Conservation (phyloP, 305 asterid species). For the Fraxinus xanthoxyloides region DNA sequence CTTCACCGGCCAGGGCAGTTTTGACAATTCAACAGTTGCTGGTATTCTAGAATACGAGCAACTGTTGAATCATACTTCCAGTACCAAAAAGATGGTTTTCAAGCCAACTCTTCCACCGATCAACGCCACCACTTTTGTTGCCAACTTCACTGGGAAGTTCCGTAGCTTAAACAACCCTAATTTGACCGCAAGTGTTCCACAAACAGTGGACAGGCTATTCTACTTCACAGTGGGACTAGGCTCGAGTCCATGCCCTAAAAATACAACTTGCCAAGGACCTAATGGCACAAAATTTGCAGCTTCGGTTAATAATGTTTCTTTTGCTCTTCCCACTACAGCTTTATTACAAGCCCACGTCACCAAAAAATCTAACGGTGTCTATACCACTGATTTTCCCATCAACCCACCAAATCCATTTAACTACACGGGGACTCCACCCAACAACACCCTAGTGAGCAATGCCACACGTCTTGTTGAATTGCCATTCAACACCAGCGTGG, state of each 20-base stretch:
- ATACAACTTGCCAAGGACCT: constrained; percentile 62
- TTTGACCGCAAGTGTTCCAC: constrained; percentile 46
- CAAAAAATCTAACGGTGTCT: constrained; percentile 42
- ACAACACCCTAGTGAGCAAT: constrained; percentile 55
- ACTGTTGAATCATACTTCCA: constrained; percentile 6
- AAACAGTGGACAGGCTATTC: constrained; percentile 36
- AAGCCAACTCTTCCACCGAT: constrained; percentile 48
- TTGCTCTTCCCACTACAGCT: constrained; percentile 53
- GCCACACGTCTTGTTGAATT: constrained; percentile 49
- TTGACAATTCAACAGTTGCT: constrained; percentile 53
- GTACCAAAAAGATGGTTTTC: constrained; percentile 20
- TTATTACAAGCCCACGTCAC: constrained; percentile 46
- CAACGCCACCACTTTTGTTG: constrained; percentile 34
- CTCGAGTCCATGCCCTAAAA: constrained; percentile 49
- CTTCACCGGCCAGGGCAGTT: constrained; percentile 52
- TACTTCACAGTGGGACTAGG: constrained; percentile 63
- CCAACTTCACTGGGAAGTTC: constrained; percentile 49
- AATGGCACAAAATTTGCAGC: constrained; percentile 67
- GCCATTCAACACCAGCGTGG: constrained; percentile 60
- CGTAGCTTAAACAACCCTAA: constrained; percentile 52
- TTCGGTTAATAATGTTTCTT: constrained; percentile 53
- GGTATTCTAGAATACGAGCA: constrained; percentile 48
- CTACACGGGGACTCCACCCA: constrained; percentile 67
- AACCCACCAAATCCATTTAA: constrained; percentile 49
- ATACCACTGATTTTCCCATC: constrained; percentile 54